Evolutionary conservation across 208 protist species (phyloP), one percentile per base, ranked within the genome.

Genomic region (Trypanosoma boissoni): DNA sequence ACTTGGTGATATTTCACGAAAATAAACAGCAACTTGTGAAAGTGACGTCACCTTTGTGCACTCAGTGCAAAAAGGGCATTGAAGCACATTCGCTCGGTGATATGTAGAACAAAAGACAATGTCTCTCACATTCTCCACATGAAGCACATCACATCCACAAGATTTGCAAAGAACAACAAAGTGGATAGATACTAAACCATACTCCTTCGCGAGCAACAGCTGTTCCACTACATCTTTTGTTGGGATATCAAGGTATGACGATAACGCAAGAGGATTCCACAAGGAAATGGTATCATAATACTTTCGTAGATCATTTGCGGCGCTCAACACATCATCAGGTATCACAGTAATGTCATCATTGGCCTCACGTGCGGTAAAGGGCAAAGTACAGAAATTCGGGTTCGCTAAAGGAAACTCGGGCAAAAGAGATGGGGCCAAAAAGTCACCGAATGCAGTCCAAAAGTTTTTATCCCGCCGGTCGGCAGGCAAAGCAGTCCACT

Each of bases 11-110:
- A 64, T 50, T 16, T 86, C 61, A 29, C 80, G 71, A 70, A 93
- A 93, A 59, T 80, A 93, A 12, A 93, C 86, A 8, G 55, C 57
- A 9, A 90, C 78, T 41, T 83, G 29, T 24, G 54, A n/a, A 21
- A 90, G 61, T 23, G 68, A 56, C 7, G 69, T 77, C 3, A 88
- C 68, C 56, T 88, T 78, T 0, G 68, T 87, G 18, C 66, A 56
- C 31, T 90, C 83, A 0, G 86, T 86, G 52, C 86, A 93, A 65
- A 90, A 82, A 12, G 86, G 86, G 48, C 86, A 93, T 23, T 68
- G 68, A 45, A 83, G 76, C 9, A 71, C 65, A 65, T 93, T 93
- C 8, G 52, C 61, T 20, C 73, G 71, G 68, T 86, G 78, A 60
- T 80, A 92, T 12, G 82, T 84, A 9, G 74, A 72, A 2, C 65